phyloP scores from a whole-genome alignment of 1,139 yeast genomes.

The Geotrichum macrosporum region DNA sequence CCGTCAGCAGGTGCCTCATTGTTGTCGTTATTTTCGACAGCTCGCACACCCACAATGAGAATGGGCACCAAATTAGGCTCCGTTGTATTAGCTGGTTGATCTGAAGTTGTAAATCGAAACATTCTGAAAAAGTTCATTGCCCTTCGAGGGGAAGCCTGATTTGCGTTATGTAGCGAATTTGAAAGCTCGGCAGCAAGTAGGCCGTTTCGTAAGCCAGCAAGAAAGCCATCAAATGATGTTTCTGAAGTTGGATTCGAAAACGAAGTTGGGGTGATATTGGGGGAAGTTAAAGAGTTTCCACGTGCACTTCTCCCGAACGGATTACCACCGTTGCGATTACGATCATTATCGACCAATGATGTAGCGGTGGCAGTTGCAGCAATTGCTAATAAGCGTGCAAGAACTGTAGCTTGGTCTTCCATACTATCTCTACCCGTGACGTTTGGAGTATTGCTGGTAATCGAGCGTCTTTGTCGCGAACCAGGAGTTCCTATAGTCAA shows the following conservation, averaged over 20 bases:
- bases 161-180: slow-evolving; percentile 20
- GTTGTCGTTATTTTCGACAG: slow-evolving; percentile 31
- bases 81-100: neutral
- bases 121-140: slow-evolving; percentile 48
- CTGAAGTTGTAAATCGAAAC: slow-evolving; percentile 42
- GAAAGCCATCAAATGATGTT: slow-evolving; percentile 40
- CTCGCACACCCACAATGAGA: slow-evolving; percentile 52
- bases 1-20: neutral
- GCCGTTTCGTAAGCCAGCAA: slow-evolving; percentile 41
- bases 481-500: neutral
- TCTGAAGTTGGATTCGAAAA: slow-evolving; percentile 18
- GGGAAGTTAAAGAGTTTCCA: slow-evolving; percentile 1
- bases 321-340: slow-evolving; percentile 9
- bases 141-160: slow-evolving; percentile 18
- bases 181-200: slow-evolving; percentile 40
- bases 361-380: slow-evolving; percentile 48
- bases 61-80: slow-evolving; percentile 45
- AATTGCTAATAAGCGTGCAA: slow-evolving; percentile 44
- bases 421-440: slow-evolving; percentile 9
- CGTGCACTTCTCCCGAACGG: slow-evolving; percentile 4
- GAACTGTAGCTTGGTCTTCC: slow-evolving; percentile 43
- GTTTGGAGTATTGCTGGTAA: neutral
- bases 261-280: slow-evolving; percentile 6
- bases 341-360: slow-evolving; percentile 37
- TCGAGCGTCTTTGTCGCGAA: neutral